phyloP scores from a whole-genome alignment of 2,329 filamentous ascomycete species.

The Fusarium liriodendri region DNA sequence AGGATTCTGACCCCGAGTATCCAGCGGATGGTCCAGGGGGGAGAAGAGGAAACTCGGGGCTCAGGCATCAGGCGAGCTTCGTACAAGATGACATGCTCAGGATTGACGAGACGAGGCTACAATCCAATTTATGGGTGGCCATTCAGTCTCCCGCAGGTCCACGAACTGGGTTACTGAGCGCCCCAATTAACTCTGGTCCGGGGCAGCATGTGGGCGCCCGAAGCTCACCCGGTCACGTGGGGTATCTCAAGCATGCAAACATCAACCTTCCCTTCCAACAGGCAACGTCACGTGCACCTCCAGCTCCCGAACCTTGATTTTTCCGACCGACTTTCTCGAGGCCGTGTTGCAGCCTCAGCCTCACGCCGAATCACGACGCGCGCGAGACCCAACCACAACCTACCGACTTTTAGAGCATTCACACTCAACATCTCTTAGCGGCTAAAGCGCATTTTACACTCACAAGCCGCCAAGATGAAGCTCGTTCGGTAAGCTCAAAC shows the following conservation, averaged over 20 bases:
- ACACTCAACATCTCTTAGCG: background rate
- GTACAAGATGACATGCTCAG: conserved; percentile 39
- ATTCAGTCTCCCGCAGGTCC: conserved; percentile 11
- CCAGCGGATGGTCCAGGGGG: conserved; percentile 17
- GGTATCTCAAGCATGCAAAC: background rate
- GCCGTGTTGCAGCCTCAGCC: conserved; percentile 40
- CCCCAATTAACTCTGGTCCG: conserved; percentile 20
- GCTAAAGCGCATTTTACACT: conserved; percentile 14
- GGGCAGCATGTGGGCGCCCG: background rate
- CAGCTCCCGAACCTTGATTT: conserved; percentile 44
- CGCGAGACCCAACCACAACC: conserved; percentile 14
- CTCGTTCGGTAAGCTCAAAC: conserved; percentile 82
- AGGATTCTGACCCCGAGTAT: conserved; percentile 21
- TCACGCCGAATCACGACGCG: conserved; percentile 42
- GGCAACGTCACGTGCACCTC: conserved; percentile 35
- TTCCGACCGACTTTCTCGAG: conserved; percentile 47
- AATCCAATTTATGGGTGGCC: conserved; percentile 41
- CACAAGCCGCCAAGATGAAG: conserved; percentile 77
- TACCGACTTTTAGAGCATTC: conserved; percentile 12
- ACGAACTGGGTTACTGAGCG: background rate
- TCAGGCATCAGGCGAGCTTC: conserved; percentile 26
- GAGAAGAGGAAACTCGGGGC: conserved; percentile 25
- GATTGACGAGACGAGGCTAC: conserved; percentile 31
- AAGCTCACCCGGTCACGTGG: conserved; percentile 11
- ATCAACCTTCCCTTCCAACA: background rate